These are phyloP conservation scores for Clathrospora elynae DNA, from an alignment of 2,329 filamentous ascomycete species.

Conservation along the genomic window DNA sequence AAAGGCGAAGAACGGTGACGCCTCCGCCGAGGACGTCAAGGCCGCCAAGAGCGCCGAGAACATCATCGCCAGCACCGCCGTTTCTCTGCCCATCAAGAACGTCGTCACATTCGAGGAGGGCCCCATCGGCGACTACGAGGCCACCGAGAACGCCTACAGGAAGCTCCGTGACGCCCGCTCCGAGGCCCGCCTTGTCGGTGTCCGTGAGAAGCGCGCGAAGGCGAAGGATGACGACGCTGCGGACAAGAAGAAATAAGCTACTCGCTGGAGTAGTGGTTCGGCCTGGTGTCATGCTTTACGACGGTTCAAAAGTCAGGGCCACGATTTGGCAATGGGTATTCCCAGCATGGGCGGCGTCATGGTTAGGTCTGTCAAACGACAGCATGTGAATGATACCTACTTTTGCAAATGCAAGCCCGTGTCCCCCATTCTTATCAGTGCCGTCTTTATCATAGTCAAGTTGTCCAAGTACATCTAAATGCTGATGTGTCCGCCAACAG, in stretches of 20 bases:
- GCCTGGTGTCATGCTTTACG: constrained; percentile 37
- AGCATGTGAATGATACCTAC: constrained; percentile 48
- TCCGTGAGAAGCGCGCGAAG: constrained; percentile 90
- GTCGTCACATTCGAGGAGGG: constrained; percentile 76
- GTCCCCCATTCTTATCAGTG: constrained; percentile 20
- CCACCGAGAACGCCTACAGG: constrained; percentile 85
- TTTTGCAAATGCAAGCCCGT: constrained; percentile 44
- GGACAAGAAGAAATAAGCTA: constrained; percentile 77
- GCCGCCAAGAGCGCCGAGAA: constrained; percentile 63
- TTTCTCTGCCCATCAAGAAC: constrained; percentile 74
- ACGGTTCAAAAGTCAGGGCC: constrained; percentile 41
- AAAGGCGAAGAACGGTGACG: constrained; percentile 90
- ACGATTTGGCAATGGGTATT: constrained; percentile 38
- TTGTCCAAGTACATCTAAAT: too few relatives aligned
- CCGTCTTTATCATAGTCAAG: not conserved
- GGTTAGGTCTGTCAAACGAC: constrained; percentile 43
- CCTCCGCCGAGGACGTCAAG: constrained; percentile 80
- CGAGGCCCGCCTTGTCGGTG: constrained; percentile 80
- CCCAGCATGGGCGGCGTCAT: constrained; percentile 48
- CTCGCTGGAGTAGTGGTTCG: constrained; percentile 21
- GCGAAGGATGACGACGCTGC: constrained; percentile 83
- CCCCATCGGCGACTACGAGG: constrained; percentile 70
- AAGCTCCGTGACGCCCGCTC: constrained; percentile 83
- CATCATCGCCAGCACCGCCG: constrained; percentile 59
- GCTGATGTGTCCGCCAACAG: too few relatives aligned